Evolutionary conservation across 2,329 filamentous ascomycete species (phyloP).

Genomic region (Grosmannia huntii): DNA sequence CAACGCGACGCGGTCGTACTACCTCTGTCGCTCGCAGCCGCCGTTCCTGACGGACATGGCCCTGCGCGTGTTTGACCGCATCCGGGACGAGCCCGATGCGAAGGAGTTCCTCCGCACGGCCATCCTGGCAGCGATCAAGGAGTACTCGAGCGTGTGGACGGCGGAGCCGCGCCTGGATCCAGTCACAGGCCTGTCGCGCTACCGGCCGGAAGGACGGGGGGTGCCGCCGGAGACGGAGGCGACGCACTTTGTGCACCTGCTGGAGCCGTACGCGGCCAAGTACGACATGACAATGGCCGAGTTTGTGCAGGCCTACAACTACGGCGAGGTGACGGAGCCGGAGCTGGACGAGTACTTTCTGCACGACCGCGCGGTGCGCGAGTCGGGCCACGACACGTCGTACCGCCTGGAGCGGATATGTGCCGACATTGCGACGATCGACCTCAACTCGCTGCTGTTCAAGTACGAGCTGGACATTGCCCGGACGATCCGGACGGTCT

Average conservation of each 20-base stretch:
- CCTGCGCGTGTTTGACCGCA: constrained; percentile 82
- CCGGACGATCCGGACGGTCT: constrained; percentile 69
- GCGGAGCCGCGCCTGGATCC: constrained; percentile 64
- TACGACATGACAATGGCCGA: constrained; percentile 68
- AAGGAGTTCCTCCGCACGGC: constrained; percentile 69
- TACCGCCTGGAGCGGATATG: constrained; percentile 84
- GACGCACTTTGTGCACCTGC: constrained; percentile 71
- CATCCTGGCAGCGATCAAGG: constrained; percentile 88
- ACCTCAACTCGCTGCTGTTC: constrained; percentile 88
- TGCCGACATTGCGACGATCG: constrained; percentile 82
- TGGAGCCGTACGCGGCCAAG: constrained; percentile 74
- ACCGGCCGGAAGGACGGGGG: constrained; percentile 69
- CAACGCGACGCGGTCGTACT: constrained; percentile 94
- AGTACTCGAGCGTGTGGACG: constrained; percentile 87
- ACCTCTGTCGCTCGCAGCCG: constrained; percentile 84
- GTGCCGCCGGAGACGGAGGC: constrained; percentile 89
- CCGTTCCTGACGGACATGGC: constrained; percentile 98
- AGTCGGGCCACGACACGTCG: constrained; percentile 92
- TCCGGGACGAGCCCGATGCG: constrained; percentile 71
- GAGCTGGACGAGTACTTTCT: constrained; percentile 91
- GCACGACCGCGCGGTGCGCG: constrained; percentile 88
- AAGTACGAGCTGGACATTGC: constrained; percentile 96
- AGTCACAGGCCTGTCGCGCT: constrained; percentile 68
- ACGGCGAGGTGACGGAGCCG: constrained; percentile 62
- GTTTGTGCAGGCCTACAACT: constrained; percentile 83